These are phyloP conservation scores for Gossypium gossypioides DNA, from an alignment of 441 rosid genomes.

Conservation along the genomic window DNA sequence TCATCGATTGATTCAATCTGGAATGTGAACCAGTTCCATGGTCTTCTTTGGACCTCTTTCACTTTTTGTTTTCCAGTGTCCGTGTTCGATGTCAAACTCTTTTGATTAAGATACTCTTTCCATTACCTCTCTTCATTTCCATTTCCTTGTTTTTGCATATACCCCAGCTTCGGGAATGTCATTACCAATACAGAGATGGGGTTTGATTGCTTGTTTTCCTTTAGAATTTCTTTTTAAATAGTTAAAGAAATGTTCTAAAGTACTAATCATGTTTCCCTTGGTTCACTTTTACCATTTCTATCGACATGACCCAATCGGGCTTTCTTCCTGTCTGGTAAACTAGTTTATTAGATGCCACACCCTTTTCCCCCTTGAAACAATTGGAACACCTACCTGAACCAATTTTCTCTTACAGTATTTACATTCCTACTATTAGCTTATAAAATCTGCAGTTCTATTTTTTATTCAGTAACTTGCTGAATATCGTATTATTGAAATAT, in stretches of 20 bases:
- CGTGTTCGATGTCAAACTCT: not conserved
- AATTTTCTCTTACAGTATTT: not conserved
- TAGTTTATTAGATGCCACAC: not conserved
- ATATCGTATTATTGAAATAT: not conserved
- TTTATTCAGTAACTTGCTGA: not conserved
- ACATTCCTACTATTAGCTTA: not conserved
- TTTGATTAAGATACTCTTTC: not conserved
- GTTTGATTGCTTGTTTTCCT: not conserved
- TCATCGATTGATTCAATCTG: not conserved
- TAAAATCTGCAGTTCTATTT: not conserved
- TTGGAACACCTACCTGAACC: not conserved
- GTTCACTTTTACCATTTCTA: not conserved
- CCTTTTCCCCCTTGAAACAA: not conserved
- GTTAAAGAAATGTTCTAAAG: not conserved
- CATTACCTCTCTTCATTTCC: not conserved
- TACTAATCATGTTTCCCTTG: not conserved
- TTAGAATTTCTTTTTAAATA: not conserved
- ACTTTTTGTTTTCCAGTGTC: not conserved
- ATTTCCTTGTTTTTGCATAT: constrained; percentile 1
- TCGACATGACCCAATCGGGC: not conserved
- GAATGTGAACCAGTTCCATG: not conserved
- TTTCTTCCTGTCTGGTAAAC: not conserved
- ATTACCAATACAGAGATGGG: not conserved
- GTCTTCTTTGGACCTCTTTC: not conserved
- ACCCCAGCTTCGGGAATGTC: not conserved